These are phyloP conservation scores for Suillus americanus DNA, from an alignment of 768 basidiomycete species.

Conservation along the genomic window DNA sequence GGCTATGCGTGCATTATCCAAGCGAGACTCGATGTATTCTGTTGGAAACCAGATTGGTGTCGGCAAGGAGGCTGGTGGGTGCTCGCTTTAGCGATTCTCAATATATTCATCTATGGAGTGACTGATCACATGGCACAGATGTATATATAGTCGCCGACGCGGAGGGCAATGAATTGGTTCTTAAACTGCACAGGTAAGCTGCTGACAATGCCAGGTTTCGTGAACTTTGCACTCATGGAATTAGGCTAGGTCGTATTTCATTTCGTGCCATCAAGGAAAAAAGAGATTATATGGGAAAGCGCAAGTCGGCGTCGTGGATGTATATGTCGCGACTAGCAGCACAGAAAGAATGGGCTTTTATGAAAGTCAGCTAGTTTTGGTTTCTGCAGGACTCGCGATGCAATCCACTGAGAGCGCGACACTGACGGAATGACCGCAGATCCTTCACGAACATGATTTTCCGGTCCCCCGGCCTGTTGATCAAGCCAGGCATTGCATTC, in stretches of 20 bases:
- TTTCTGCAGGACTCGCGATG: not conserved
- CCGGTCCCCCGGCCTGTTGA: constrained; percentile 94
- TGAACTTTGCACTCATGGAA: constrained; percentile 7
- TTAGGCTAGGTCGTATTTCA: constrained; percentile 92
- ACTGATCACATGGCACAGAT: constrained; percentile 42
- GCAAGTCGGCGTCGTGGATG: constrained; percentile 98
- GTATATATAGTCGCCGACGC: constrained; percentile 88
- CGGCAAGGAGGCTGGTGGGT: constrained; percentile 92
- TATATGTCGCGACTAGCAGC: constrained; percentile 97
- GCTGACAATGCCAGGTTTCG: not conserved
- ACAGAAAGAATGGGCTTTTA: constrained; percentile 97
- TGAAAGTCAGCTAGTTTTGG: constrained; percentile 65
- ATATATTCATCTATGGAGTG: not conserved
- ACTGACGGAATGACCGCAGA: constrained; percentile 42
- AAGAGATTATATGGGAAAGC: constrained; percentile 92
- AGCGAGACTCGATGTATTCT: constrained; percentile 82
- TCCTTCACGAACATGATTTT: constrained; percentile 87
- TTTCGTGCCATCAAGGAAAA: constrained; percentile 97
- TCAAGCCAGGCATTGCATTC: constrained; percentile 90
- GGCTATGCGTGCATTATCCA: constrained; percentile 90
- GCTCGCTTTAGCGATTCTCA: not conserved
- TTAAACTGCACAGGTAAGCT: constrained; percentile 87
- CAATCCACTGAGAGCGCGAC: not conserved
- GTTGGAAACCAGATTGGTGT: constrained; percentile 99
- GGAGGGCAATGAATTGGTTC: constrained; percentile 82